phyloP scores from a whole-genome alignment of 2,329 filamentous ascomycete genomes.

The Botryotinia globosa region DNA sequence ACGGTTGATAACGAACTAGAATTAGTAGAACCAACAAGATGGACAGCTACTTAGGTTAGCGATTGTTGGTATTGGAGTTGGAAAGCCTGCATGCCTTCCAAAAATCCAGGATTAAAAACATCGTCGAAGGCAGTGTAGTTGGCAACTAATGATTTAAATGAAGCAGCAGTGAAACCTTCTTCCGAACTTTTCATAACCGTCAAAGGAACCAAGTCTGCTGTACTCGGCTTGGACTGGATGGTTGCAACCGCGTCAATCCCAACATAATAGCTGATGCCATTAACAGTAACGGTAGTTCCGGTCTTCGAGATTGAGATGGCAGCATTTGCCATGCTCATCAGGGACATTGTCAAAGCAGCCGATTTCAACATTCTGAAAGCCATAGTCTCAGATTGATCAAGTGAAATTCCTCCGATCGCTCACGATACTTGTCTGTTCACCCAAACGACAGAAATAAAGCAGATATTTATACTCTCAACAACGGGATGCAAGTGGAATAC shows the following conservation, averaged over 20 bases:
- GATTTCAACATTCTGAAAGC: constrained; percentile 12
- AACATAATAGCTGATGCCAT: constrained; percentile 39
- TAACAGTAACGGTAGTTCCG: constrained; percentile 26
- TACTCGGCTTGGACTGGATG: constrained; percentile 26
- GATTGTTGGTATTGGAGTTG: neutral
- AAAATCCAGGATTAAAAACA: constrained; percentile 34
- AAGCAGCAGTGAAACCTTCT: constrained; percentile 25
- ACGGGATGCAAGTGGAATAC: neutral
- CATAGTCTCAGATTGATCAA: neutral
- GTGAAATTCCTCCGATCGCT: neutral
- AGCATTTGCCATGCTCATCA: constrained; percentile 14
- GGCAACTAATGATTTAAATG: constrained; percentile 27
- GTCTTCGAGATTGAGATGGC: constrained; percentile 18
- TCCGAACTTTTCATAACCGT: constrained; percentile 30
- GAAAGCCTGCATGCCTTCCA: constrained; percentile 27
- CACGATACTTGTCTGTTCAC: neutral
- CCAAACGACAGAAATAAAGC: neutral
- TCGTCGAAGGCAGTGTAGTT: constrained; percentile 32
- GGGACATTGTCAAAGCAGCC: constrained; percentile 4
- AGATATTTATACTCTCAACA: constrained; percentile 7
- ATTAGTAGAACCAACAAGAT: constrained; percentile 13
- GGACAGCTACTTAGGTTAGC: constrained; percentile 16
- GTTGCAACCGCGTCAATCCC: constrained; percentile 29
- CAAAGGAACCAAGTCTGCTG: constrained; percentile 32
- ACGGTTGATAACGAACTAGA: constrained; percentile 22